Evolutionary conservation across 352 stramenopile genomes (phyloP), one percentile per base, ranked within the genome.

Genomic region (Pythium plurisporium): DNA sequence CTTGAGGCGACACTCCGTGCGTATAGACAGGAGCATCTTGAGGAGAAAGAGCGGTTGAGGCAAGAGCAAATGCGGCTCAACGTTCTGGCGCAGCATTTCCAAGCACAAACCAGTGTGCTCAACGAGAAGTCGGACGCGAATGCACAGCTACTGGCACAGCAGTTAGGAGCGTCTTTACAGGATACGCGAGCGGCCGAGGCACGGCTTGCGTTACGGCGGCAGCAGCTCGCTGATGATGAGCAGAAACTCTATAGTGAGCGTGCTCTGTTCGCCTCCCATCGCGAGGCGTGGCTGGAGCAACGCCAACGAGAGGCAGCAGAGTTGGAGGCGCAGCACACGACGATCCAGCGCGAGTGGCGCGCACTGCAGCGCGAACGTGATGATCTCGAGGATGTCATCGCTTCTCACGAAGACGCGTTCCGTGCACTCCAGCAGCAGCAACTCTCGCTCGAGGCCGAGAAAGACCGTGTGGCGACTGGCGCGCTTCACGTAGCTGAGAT

Each of bases 31-130:
- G 79, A 84, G 48, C 67, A 84, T 25, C 47, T 87, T 11, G 82
- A 91, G 22, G 79, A 93, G 43, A 86, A 87, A 41, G 81, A 93
- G 64, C 75, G 83, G 3, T 42, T 93, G 33, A 67, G 79, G 9
- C 69, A 82, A 20, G 81, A 93, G 42, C 83, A 93, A 54, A 45
- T 74, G n/a, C 80, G 82, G 0, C 33, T 93, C 5, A 73, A 80
- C 34, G 72, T 72, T 12, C 58, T 90, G 0, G 74, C 79, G 23
- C 48, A 72, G 6, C 80, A 93, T 30, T 86, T 89, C 41, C 77
- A 91, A 34, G 78, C 76, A 5, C 82, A 93, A 59, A 76, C 64
- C 5, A 62, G 56, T 12, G 69, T 76, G 14, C 50, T 91, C 3
- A 55, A 84, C 50, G 79, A 88, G 43, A 70, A 56, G 14, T 59